Evolutionary conservation across 192 early-diverging fungal genomes (phyloP), one percentile per base, ranked within the genome.

Genomic region (Coemansia sp.): DNA sequence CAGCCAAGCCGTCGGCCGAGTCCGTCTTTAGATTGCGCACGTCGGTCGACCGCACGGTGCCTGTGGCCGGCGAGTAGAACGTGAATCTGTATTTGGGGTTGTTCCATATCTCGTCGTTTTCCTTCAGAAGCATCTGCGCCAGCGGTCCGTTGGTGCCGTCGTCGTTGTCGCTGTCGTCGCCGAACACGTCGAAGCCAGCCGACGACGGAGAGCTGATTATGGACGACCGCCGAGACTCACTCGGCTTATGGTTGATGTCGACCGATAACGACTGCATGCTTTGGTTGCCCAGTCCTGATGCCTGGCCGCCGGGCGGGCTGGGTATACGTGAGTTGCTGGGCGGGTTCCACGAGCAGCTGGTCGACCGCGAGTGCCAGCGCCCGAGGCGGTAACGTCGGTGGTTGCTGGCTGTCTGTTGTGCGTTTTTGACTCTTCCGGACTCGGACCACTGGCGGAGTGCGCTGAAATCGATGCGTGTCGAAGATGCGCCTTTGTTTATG

Each of bases 51-150:
- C 85, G 83, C 51, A 89, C 82, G 10, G 86, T 85, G 17, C 89
- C 89, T 7, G 85, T 85, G 14, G 69, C 76, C 1, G 85, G 84
- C 55, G 87, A 88, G 69, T 89, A 92, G 57, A 88, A 89, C 2
- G 85, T 88, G 64, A 86, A 92, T 32, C 91, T 76, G 64, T 77
- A 85, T 3, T 56, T 57, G 29, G 56, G 29, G 62, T 84, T 72
- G 65, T 73, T 76, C 72, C 77, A 84, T 22, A 76, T 82, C 64
- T 76, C 74, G 57, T 76, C 74, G 48, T 82, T 73, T 52, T 81
- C 78, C 18, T 50, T 63, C 42, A 77, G 38, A 56, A 76, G 68
- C 58, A 77, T 51, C 66, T 81, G 69, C 16, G 78, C 63, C 69
- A 81, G 58, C 63, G 78, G 73, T 0, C 78, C 78, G 31, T 68